phyloP scores from a whole-genome alignment of 1,284 basidiomycete species.

The Pisolithus thermaeus region DNA sequence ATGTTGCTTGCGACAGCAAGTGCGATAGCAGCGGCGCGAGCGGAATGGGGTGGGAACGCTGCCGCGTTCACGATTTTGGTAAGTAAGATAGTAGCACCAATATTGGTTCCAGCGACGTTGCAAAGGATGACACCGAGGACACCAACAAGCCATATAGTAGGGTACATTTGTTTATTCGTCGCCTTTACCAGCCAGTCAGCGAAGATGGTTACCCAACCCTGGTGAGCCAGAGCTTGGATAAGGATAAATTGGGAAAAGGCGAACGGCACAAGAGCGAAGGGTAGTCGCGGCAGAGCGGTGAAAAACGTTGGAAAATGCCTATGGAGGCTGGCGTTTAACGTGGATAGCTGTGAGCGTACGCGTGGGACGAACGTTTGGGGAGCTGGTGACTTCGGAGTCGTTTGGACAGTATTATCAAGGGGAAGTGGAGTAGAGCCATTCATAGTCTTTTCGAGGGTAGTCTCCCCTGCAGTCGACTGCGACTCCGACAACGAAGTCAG shows the following conservation, averaged over 20 bases:
- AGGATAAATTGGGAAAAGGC: slow-evolving; percentile 95
- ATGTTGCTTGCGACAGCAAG: slow-evolving; percentile 86
- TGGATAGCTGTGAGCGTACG: slow-evolving; percentile 14
- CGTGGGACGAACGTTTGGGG: too few relatives aligned
- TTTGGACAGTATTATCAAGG: slow-evolving; percentile 6
- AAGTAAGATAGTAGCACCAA: slow-evolving; percentile 91
- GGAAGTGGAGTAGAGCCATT: not conserved
- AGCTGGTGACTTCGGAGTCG: too few relatives aligned
- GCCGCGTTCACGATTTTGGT: slow-evolving; percentile 44
- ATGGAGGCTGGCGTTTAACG: slow-evolving; percentile 22
- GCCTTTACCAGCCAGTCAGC: slow-evolving; percentile 62
- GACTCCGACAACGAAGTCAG: not conserved
- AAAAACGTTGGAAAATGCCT: slow-evolving; percentile 69
- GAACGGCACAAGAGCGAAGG: slow-evolving; percentile 83
- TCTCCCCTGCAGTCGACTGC: not conserved
- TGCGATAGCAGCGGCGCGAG: slow-evolving; percentile 46
- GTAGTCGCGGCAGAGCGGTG: slow-evolving; percentile 66
- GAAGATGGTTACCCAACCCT: slow-evolving; percentile 92
- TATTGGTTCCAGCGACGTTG: slow-evolving; percentile 91
- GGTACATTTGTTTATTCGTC: slow-evolving; percentile 39
- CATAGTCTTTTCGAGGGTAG: slow-evolving; percentile 3
- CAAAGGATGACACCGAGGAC: slow-evolving; percentile 71
- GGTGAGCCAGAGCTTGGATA: slow-evolving; percentile 76
- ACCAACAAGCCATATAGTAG: slow-evolving; percentile 53
- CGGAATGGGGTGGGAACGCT: slow-evolving; percentile 12